Evolutionary conservation across 2,329 filamentous ascomycete genomes (phyloP).

Genomic region (Cercospora zeae-maydis): DNA sequence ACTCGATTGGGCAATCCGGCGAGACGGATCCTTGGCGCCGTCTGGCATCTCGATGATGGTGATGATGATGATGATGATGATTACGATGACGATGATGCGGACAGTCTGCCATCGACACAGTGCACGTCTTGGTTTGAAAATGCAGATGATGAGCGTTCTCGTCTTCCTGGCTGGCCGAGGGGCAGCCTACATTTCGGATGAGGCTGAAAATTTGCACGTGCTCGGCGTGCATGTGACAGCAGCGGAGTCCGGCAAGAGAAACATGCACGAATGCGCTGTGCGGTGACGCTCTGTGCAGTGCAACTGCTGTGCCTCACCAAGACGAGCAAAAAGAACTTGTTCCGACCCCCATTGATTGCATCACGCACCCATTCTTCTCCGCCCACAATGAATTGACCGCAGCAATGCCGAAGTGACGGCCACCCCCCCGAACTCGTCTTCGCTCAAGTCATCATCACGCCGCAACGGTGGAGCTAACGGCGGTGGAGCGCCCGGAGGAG

Average conservation of each 20-base stretch:
- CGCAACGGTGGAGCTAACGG: conserved; percentile 11
- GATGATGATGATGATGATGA: not conserved
- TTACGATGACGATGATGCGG: not conserved
- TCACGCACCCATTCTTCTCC: conserved; percentile 5
- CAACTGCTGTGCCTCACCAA: not conserved
- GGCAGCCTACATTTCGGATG: not conserved
- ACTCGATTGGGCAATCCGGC: not conserved
- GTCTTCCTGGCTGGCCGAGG: not conserved
- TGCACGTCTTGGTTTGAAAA: not conserved
- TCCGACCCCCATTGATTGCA: conserved; percentile 6
- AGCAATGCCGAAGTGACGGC: conserved; percentile 6
- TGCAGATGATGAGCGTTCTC: not conserved
- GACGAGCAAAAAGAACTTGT: conserved; percentile 5
- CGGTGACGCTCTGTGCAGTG: no score
- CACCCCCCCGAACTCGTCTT: not conserved
- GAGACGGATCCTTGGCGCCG: not conserved
- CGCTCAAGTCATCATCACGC: conserved; percentile 12
- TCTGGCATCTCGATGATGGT: not conserved
- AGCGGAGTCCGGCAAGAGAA: not conserved
- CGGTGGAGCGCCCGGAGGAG: conserved; percentile 1
- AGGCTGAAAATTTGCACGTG: not conserved
- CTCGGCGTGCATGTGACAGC: not conserved
- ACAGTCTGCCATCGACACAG: not conserved
- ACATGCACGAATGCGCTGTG: no score
- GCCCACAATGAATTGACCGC: conserved; percentile 14